Evolutionary conservation across 2,329 filamentous ascomycete genomes (phyloP).

Genomic region (Arachnomyces sp.): DNA sequence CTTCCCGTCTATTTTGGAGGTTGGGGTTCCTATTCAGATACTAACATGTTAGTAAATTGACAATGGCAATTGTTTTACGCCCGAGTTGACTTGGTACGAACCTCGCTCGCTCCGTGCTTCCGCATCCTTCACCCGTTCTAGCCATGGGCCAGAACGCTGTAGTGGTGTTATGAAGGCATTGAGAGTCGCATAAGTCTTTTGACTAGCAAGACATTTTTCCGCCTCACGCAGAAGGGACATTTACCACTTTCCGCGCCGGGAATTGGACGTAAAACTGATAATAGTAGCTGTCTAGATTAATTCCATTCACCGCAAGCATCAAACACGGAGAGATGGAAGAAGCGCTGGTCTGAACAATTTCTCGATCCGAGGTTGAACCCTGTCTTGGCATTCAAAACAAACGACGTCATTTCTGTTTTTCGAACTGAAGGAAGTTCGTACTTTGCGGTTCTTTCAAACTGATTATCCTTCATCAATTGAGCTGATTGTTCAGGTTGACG

Average conservation of each 20-base stretch:
- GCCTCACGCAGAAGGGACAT: slow-evolving; percentile 39
- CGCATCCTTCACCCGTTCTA: slow-evolving; percentile 29
- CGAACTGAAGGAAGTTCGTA: no score
- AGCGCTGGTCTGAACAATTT: no score
- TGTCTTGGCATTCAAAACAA: no score
- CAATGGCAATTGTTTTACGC: neutral
- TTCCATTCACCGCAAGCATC: no score
- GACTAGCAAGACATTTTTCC: slow-evolving; percentile 35
- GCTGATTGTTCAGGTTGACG: slow-evolving; percentile 13
- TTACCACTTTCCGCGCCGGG: slow-evolving; percentile 16
- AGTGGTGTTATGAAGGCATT: slow-evolving; percentile 36
- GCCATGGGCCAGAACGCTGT: slow-evolving; percentile 25
- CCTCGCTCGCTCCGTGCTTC: slow-evolving; percentile 28
- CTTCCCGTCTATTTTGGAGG: slow-evolving; percentile 34
- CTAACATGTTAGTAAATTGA: slow-evolving; percentile 4
- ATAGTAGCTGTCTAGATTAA: no score
- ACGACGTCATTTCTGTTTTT: no score
- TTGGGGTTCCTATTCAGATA: slow-evolving; percentile 21
- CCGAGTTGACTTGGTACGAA: slow-evolving; percentile 12
- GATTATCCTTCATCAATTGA: slow-evolving; percentile 9
- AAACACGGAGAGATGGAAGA: no score
- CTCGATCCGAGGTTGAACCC: no score
- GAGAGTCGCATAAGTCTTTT: slow-evolving; percentile 25
- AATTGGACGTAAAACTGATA: no score
- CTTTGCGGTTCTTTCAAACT: no score